Base-by-base conservation (phyloP, 768 basidiomycete species). In the Leccinellum albellum region DNA sequence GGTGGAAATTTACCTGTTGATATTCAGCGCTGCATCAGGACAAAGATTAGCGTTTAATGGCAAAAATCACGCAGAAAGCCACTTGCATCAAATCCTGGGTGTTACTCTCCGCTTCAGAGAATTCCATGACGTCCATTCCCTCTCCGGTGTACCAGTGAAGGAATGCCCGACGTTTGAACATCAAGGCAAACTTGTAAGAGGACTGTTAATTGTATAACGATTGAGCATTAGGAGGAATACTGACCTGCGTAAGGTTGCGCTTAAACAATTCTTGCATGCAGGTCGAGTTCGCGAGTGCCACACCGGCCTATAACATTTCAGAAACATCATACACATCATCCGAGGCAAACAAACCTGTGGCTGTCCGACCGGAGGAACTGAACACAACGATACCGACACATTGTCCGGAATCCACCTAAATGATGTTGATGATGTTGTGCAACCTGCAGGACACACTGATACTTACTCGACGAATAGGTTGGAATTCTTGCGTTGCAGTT, bases 71-170 rank as follows among this genome's bases (percentile, higher is more conserved):
- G 21, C 57, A 20, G 61, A 12, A 6, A n/a, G 9, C 24, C 17
- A 75, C 90, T 71, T 70, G 92, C 90, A 93, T 86, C 49, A 94
- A 71, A 74, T 94, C 92, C 3, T 78, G 80, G 3, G 82, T 76
- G 68, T 93, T 92, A 67, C 88, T 92, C 75, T 93, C 91, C 0
- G 92, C 91, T 70, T 94, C 91, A 0, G 88, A 81, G 72, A 94
- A 92, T 73, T 94, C 83, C 81, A 79, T 74, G 17, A 81, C 68
- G 68, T 94, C 94, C 94, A 95, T 94, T 44, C 93, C 93, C 70
- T 95, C 93, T 13, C 84, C 88, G 9, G 85, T 89, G 70, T 93
- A 94, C 90, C 91, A 94, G 69, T 94, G 91, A 56, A 95, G 72
- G 79, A 91, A 96, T 6, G 94, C 94, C 46, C 80, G 78, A 29